Evolutionary conservation across 1,284 basidiomycete species (phyloP).

Genomic region (Trametes versicolor): DNA sequence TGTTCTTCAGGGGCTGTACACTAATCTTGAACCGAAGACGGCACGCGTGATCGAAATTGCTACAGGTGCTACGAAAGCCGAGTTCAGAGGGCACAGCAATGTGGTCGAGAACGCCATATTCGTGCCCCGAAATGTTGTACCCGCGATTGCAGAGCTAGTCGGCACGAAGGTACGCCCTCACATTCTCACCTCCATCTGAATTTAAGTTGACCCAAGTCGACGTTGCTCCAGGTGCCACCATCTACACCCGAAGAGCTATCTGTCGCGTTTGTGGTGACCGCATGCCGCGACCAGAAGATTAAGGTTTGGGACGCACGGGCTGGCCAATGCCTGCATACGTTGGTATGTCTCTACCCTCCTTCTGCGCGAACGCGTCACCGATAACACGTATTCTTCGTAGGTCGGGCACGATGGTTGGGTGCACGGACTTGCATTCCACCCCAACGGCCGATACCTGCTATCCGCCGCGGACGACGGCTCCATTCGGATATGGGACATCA

Average conservation of each 20-base stretch:
- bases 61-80: conserved; percentile 68
- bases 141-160: conserved; percentile 56
- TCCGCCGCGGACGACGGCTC: conserved; percentile 82
- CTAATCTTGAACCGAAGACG: conserved; percentile 54
- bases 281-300: conserved; percentile 76
- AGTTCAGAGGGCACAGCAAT: conserved; percentile 79
- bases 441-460: conserved; percentile 73
- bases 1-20: background rate
- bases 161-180: conserved; percentile 30
- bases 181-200: no score
- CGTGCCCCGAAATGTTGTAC: conserved; percentile 63
- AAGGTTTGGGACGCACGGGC: conserved; percentile 72
- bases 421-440: conserved; percentile 71
- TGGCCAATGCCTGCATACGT: conserved; percentile 70
- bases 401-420: conserved; percentile 76
- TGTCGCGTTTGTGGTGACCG: conserved; percentile 65
- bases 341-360: conserved; percentile 51
- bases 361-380: background rate
- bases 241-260: conserved; percentile 24
- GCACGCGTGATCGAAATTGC: conserved; percentile 68
- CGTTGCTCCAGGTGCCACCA: background rate
- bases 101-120: conserved; percentile 75
- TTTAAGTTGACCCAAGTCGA: background rate
- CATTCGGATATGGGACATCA: conserved; percentile 78
- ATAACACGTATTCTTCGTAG: conserved; percentile 39